Evolutionary conservation across 2,329 filamentous ascomycete species (phyloP).

Genomic region (Fonsecaea nubica): DNA sequence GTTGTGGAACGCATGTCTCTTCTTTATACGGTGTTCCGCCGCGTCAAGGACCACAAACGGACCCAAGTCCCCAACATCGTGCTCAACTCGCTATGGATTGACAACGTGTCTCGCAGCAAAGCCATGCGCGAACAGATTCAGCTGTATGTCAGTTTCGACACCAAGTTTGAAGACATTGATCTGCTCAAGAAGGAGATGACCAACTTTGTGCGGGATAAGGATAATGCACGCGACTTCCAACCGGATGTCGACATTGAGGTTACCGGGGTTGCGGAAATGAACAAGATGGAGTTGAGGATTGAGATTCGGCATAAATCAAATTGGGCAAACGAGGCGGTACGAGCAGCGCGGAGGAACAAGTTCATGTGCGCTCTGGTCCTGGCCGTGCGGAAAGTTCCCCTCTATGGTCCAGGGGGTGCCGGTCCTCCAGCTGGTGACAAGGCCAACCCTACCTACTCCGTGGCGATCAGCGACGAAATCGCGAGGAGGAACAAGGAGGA

Average conservation of each 20-base stretch:
- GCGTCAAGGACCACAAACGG: slow-evolving; percentile 79
- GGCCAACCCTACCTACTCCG: slow-evolving; percentile 81
- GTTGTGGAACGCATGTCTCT: slow-evolving; percentile 93
- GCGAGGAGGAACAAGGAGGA: slow-evolving; percentile 69
- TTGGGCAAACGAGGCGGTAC: slow-evolving; percentile 85
- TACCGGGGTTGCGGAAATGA: slow-evolving; percentile 78
- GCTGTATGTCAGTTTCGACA: slow-evolving; percentile 83
- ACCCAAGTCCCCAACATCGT: slow-evolving; percentile 87
- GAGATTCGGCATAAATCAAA: slow-evolving; percentile 92
- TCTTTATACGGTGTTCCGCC: slow-evolving; percentile 88
- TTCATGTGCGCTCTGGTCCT: slow-evolving; percentile 94
- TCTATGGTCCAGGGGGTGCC: slow-evolving; percentile 79
- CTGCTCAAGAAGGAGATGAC: slow-evolving; percentile 83
- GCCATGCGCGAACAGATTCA: slow-evolving; percentile 87
- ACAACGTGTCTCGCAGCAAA: slow-evolving; percentile 89
- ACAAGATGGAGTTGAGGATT: slow-evolving; percentile 83
- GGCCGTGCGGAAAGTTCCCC: slow-evolving; percentile 84
- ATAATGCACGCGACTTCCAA: slow-evolving; percentile 91
- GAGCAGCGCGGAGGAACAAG: slow-evolving; percentile 82
- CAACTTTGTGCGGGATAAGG: slow-evolving; percentile 78
- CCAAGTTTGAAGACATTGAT: slow-evolving; percentile 87
- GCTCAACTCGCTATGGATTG: slow-evolving; percentile 90
- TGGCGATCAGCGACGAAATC: slow-evolving; percentile 72
- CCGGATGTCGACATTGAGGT: slow-evolving; percentile 81
- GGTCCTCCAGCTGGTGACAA: slow-evolving; percentile 64